Evolutionary conservation across 441 rosid species (phyloP), one percentile per base, ranked within the genome.

Genomic region (Pelargonium cotyledonis): DNA sequence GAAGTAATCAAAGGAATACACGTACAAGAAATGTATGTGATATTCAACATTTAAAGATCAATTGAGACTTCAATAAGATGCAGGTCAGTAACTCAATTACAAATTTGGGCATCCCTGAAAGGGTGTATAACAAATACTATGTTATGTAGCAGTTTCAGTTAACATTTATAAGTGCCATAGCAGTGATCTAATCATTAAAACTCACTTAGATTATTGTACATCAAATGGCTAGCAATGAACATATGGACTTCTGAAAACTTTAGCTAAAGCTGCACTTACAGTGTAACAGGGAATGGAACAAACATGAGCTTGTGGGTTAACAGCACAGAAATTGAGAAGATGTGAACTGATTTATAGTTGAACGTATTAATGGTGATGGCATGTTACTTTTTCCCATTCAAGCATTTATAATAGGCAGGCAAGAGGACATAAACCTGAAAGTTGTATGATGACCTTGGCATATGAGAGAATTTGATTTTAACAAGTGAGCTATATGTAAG

Each of bases 111-210:
- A 18, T 57, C 19, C 29, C 26, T 57, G 62, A 9, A 21, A 60
- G 26, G 64, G 38, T 10, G 64, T 10, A 23, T 10, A 60, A 60
- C 6, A 60, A 60, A 9, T 60, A 60, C 12, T 23, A 2, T 2
- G 14, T 23, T 23, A 2, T 8, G 6, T 10, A 21, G 12, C 14
- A 23, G 64, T 60, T 58, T 19, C 14, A 21, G 26, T 53, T 60
- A 21, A 60, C 38, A 60, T 60, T 60, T 10, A 2, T 19, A 10
- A 10, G 26, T 4, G 64, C 35, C 64, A 23, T 23, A 23, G 15
- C 6, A 58, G 38, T 21, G 64, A 60, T 60, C 64, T 23, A 60
- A 60, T 60, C 63, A 60, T 6, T 60, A 58, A 8, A 60, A 31
- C 10, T 40, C 21, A 15, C 4, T 57, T 57, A 57, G 3, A 57